Evolutionary conservation across 257 asterid genomes (phyloP).

Genomic region (Plantago major): DNA sequence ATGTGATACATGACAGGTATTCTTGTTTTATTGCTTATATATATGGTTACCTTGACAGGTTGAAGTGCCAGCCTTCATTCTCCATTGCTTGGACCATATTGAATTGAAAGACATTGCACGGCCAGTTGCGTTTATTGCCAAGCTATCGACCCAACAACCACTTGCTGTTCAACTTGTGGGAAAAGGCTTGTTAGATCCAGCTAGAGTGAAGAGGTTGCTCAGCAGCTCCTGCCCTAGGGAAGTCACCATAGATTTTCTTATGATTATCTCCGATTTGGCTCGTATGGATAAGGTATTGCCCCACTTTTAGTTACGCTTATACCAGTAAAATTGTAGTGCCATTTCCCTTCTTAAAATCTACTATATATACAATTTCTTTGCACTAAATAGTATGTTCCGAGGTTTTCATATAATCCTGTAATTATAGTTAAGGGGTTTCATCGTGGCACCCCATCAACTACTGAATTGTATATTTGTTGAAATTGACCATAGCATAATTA

Average conservation of each 20-base stretch:
- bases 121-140: constrained; percentile 89
- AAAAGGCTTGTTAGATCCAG: constrained; percentile 75
- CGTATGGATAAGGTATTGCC: constrained; percentile 89
- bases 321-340: neutral
- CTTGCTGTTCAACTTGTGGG: constrained; percentile 83
- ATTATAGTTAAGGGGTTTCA: too few species aligned
- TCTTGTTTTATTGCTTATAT: constrained; percentile 5
- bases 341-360: too few species aligned
- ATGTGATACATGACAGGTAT: too few species aligned
- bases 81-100: constrained; percentile 76
- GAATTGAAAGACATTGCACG: constrained; percentile 68
- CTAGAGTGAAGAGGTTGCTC: constrained; percentile 66
- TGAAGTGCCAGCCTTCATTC: constrained; percentile 64
- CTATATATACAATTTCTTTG: too few species aligned
- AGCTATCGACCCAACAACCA: constrained; percentile 68
- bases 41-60: constrained; percentile 37
- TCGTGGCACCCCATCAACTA: neutral
- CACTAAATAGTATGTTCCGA: neutral
- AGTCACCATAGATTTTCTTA: constrained; percentile 79
- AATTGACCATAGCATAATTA: neutral
- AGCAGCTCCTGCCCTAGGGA: constrained; percentile 70
- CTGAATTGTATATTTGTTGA: neutral
- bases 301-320: constrained; percentile 1
- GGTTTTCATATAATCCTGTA: neutral
- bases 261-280: constrained; percentile 94